Conservation (phyloP, 78 protist species). For the Dictyostelium capitatum region DNA sequence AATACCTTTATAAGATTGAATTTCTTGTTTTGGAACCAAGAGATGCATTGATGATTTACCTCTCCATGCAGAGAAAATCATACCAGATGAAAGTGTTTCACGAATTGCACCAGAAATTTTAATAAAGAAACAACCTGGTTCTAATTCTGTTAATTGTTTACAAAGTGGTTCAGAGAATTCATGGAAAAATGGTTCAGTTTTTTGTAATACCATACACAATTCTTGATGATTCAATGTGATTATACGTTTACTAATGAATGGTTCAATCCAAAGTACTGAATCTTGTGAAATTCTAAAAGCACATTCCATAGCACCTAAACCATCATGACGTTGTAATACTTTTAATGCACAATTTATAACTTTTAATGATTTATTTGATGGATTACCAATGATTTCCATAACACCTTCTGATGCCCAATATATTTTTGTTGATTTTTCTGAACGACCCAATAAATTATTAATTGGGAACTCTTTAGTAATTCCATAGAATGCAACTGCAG, state of each 20-base stretch:
- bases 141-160: slow-evolving; percentile 12
- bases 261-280: slow-evolving; percentile 43
- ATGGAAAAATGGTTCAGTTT: slow-evolving; percentile 44
- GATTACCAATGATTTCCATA: slow-evolving; percentile 42
- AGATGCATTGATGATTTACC: slow-evolving; percentile 64
- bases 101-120: background rate
- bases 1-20: slow-evolving; percentile 30
- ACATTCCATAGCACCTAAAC: slow-evolving; percentile 48
- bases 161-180: background rate
- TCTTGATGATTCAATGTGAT: slow-evolving; percentile 39
- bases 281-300: slow-evolving; percentile 42
- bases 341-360: slow-evolving; percentile 72
- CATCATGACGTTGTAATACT: slow-evolving; percentile 64
- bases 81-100: background rate
- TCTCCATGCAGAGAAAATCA: slow-evolving; percentile 71
- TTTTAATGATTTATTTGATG: slow-evolving; percentile 31
- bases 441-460: slow-evolving; percentile 49
- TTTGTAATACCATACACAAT: background rate
- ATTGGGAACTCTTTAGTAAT: slow-evolving; percentile 60
- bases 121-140: slow-evolving; percentile 61
- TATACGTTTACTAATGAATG: slow-evolving; percentile 50
- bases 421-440: slow-evolving; percentile 35
- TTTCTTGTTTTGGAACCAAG: slow-evolving; percentile 67
- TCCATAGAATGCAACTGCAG: slow-evolving; percentile 65
- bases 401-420: slow-evolving; percentile 50